phyloP scores from a whole-genome alignment of 768 basidiomycete genomes.

The Lactarius akahatsu region DNA sequence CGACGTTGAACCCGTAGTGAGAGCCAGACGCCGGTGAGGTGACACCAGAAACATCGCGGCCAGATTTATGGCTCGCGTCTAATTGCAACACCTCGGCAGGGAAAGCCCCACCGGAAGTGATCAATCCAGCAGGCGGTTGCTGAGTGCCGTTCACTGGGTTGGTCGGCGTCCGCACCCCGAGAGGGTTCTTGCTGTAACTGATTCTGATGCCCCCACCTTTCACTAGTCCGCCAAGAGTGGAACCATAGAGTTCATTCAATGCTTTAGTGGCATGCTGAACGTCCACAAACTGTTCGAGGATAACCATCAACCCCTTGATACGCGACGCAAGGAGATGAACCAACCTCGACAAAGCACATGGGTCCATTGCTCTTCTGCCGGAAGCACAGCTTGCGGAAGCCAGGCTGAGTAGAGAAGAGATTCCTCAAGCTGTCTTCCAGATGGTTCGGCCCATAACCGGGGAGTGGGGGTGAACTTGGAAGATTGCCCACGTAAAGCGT shows the following conservation, averaged over 20 bases:
- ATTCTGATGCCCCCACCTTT: slow-evolving; percentile 95
- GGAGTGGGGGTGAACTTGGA: slow-evolving; percentile 73
- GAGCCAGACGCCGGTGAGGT: slow-evolving; percentile 34
- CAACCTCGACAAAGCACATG: slow-evolving; percentile 98
- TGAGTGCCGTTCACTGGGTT: slow-evolving; percentile 38
- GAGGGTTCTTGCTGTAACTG: slow-evolving; percentile 96
- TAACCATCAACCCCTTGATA: background rate
- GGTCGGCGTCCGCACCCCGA: slow-evolving; percentile 86
- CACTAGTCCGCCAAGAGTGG: slow-evolving; percentile 86
- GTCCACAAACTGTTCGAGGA: slow-evolving; percentile 74
- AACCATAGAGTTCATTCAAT: slow-evolving; percentile 87
- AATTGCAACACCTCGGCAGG: slow-evolving; percentile 23
- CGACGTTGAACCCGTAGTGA: slow-evolving; percentile 38
- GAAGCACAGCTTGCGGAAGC: slow-evolving; percentile 91
- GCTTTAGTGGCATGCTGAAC: slow-evolving; percentile 81
- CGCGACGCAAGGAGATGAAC: background rate
- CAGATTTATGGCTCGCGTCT: slow-evolving; percentile 30
- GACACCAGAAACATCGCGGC: slow-evolving; percentile 35
- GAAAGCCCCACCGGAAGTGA: slow-evolving; percentile 24
- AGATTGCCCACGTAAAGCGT: slow-evolving; percentile 99
- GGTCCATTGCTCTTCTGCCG: slow-evolving; percentile 96
- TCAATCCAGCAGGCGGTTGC: slow-evolving; percentile 30
- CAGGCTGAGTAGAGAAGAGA: slow-evolving; percentile 74
- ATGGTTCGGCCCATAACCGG: slow-evolving; percentile 71
- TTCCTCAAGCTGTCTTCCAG: slow-evolving; percentile 86